phyloP scores from a whole-genome alignment of 768 basidiomycete species.

The Tulasnella sp. region DNA sequence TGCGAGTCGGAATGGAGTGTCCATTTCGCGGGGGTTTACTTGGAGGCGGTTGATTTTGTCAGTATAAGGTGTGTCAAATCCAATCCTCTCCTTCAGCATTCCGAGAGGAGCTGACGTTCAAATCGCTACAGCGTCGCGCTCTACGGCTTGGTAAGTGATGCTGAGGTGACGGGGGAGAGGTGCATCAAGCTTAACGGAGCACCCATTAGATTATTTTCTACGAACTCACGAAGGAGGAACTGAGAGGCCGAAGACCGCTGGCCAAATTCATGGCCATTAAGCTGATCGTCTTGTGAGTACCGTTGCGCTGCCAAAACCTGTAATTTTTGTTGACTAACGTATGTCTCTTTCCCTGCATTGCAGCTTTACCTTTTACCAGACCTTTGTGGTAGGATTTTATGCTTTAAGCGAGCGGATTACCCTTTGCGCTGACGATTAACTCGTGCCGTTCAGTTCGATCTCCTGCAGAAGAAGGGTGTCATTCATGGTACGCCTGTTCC shows the following conservation, averaged over 20 bases:
- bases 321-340: neutral
- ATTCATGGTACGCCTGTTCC: slow-evolving; percentile 57
- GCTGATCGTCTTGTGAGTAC: slow-evolving; percentile 39
- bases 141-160: slow-evolving; percentile 62
- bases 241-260: slow-evolving; percentile 73
- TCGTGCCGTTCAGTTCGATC: slow-evolving; percentile 56
- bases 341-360: slow-evolving; percentile 44
- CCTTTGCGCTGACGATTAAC: neutral
- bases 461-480: slow-evolving; percentile 62
- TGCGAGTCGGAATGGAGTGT: slow-evolving; percentile 65
- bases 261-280: slow-evolving; percentile 89
- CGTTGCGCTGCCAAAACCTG: neutral
- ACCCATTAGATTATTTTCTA: slow-evolving; percentile 65
- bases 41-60: slow-evolving; percentile 73
- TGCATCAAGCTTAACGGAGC: neutral
- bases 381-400: slow-evolving; percentile 60
- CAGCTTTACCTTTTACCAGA: slow-evolving; percentile 82
- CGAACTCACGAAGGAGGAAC: slow-evolving; percentile 75
- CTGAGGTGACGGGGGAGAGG: neutral
- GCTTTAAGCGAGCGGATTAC: neutral
- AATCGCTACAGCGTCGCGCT: slow-evolving; percentile 58
- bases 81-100: neutral
- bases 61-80: slow-evolving; percentile 67
- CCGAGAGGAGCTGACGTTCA: neutral
- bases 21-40: slow-evolving; percentile 68